A percentile compares a stretch with the other conserved stretches of the same genome.
Evolutionary conservation across 768 basidiomycete genomes (phyloP).

Genomic region (Daedaleopsis sinensis): DNA sequence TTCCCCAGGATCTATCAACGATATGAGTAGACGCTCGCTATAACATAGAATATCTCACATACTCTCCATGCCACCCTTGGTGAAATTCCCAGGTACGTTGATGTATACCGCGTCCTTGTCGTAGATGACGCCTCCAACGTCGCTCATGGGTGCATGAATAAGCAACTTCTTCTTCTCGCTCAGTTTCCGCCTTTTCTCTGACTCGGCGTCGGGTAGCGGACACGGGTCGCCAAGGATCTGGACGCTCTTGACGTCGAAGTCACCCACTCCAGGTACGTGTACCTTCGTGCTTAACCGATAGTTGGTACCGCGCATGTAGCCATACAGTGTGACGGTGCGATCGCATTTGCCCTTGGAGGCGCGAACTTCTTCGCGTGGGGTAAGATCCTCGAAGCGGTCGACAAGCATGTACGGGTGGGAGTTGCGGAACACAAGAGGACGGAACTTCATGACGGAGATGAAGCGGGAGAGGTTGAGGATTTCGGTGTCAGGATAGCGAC

Average conservation of each 20-base stretch:
- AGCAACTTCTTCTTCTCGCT: constrained; percentile 93
- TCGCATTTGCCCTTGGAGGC: constrained; percentile 86
- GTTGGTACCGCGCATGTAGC: constrained; percentile 92
- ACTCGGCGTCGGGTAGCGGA: constrained; percentile 87
- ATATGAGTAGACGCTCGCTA: background rate
- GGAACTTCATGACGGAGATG: constrained; percentile 98
- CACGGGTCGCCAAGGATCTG: constrained; percentile 90
- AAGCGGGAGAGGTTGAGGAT: constrained; percentile 96
- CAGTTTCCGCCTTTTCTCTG: constrained; percentile 88
- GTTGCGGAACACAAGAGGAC: constrained; percentile 95
- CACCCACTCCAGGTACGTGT: constrained; percentile 95
- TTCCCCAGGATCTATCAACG: constrained; percentile 65
- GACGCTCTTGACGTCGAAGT: constrained; percentile 76
- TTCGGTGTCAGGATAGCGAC: constrained; percentile 95
- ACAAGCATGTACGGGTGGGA: constrained; percentile 93
- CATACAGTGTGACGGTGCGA: constrained; percentile 91
- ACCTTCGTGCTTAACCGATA: constrained; percentile 75
- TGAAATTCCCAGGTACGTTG: constrained; percentile 95
- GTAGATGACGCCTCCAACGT: constrained; percentile 94
- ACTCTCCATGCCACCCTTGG: constrained; percentile 73
- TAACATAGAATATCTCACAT: constrained; percentile 21
- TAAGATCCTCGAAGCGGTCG: constrained; percentile 94
- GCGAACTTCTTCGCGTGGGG: constrained; percentile 81
- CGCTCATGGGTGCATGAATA: constrained; percentile 98
- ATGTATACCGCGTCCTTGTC: constrained; percentile 99